These are phyloP conservation scores for Somion occarium DNA, from an alignment of 1,284 basidiomycete genomes.

Conservation along the genomic window DNA sequence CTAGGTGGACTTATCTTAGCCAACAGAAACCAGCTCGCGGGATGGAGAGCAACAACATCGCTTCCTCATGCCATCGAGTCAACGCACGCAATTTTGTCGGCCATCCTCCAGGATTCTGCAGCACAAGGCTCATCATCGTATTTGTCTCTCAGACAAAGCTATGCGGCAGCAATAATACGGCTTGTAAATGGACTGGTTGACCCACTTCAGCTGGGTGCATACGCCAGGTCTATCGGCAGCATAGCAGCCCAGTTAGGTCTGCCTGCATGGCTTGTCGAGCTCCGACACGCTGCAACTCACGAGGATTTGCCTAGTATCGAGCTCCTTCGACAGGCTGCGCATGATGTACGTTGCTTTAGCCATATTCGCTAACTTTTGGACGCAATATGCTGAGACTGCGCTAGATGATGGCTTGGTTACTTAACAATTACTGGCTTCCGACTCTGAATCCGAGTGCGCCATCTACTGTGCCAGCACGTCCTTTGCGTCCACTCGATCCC, in stretches of 20 bases:
- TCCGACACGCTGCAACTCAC: slow-evolving; percentile 93
- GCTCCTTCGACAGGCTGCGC: slow-evolving; percentile 72
- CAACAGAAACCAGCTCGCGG: slow-evolving; percentile 51
- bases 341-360: slow-evolving; percentile 47
- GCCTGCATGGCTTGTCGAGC: slow-evolving; percentile 88
- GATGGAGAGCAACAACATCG: slow-evolving; percentile 68
- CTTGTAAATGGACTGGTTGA: slow-evolving; percentile 96
- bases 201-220: slow-evolving; percentile 83
- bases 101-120: slow-evolving; percentile 46
- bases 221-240: slow-evolving; percentile 85
- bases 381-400: neutral
- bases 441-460: slow-evolving; percentile 56
- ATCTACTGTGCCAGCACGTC: slow-evolving; percentile 15
- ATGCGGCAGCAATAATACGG: slow-evolving; percentile 78
- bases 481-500: slow-evolving; percentile 51
- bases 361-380: neutral
- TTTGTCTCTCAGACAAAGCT: slow-evolving; percentile 55
- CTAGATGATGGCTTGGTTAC: slow-evolving; percentile 74
- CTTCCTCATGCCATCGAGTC: slow-evolving; percentile 75
- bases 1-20: neutral
- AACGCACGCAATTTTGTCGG: slow-evolving; percentile 63
- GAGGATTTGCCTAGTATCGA: slow-evolving; percentile 89
- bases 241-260: slow-evolving; percentile 86
- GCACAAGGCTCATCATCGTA: slow-evolving; percentile 28
- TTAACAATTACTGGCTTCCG: slow-evolving; percentile 77